These are phyloP conservation scores for Sporothrix dimorphospora DNA, from an alignment of 2,329 filamentous ascomycete genomes.

Conservation along the genomic window DNA sequence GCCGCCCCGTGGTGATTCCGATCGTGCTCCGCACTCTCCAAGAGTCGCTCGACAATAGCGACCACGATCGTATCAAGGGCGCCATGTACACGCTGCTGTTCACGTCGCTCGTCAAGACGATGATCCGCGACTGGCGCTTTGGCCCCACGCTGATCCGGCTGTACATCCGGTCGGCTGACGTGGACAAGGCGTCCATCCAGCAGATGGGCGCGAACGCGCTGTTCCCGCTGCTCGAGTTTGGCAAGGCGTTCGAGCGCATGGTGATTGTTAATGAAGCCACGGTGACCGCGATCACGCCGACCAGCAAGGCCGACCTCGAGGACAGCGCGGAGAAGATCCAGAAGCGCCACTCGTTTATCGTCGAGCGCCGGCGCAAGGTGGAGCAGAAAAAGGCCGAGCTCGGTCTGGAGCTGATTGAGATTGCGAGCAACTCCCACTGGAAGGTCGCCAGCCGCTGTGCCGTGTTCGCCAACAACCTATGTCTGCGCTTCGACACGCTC, in stretches of 20 bases:
- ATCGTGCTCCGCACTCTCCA: constrained; percentile 79
- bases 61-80: constrained; percentile 92
- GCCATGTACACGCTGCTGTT: constrained; percentile 89
- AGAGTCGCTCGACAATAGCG: constrained; percentile 74
- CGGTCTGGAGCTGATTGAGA: constrained; percentile 77
- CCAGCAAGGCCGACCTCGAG: constrained; percentile 42
- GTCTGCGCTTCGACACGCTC: constrained; percentile 87
- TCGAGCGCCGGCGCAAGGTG: constrained; percentile 73
- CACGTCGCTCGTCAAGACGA: constrained; percentile 83
- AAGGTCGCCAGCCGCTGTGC: constrained; percentile 90
- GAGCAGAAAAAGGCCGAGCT: constrained; percentile 82
- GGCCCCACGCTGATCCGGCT: constrained; percentile 86
- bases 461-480: constrained; percentile 87
- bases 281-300: constrained; percentile 72
- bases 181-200: constrained; percentile 94
- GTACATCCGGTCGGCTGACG: constrained; percentile 86
- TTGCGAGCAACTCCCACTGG: constrained; percentile 85
- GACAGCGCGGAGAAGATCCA: constrained; percentile 65
- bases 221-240: constrained; percentile 89
- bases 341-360: constrained; percentile 72
- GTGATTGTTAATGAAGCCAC: constrained; percentile 75
- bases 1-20: constrained; percentile 85
- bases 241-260: constrained; percentile 83
- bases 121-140: constrained; percentile 91
- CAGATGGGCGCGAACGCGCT: constrained; percentile 79